Percentiles rank a stretch among this genome's conserved stretches.
These are phyloP conservation scores for Vickermania spadyakhi DNA, from an alignment of 208 protist species.

Conservation along the genomic window DNA sequence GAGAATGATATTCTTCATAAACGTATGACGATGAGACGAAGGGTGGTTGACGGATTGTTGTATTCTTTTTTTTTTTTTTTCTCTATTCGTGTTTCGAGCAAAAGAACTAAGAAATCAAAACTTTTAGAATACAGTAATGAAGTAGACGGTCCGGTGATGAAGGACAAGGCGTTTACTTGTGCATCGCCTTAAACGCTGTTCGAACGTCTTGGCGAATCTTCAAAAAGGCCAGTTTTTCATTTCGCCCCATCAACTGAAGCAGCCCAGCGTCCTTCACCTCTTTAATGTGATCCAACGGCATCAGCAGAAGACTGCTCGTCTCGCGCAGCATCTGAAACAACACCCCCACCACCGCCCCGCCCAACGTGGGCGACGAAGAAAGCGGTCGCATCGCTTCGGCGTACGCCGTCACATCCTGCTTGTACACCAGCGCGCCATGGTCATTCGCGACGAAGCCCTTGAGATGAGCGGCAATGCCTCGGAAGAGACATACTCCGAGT, in stretches of 20 bases:
- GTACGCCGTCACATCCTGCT: conserved; percentile 85
- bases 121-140: too few species aligned
- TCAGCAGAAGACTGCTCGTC: conserved; percentile 70
- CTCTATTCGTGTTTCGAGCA: not conserved
- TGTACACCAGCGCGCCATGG: conserved; percentile 73
- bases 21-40: too few species aligned
- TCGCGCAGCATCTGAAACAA: conserved; percentile 79
- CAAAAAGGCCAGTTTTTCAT: conserved; percentile 73
- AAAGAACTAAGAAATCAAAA: not conserved
- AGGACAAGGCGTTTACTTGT: conserved; percentile 18
- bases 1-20: too few species aligned
- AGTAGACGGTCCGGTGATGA: not conserved
- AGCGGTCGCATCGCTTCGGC: conserved; percentile 74
- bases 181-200: conserved; percentile 44
- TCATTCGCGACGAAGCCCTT: conserved; percentile 63
- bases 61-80: not conserved
- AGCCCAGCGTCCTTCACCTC: conserved; percentile 69
- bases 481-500: conserved; percentile 78
- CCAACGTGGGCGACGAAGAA: conserved; percentile 55
- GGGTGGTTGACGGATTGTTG: too few species aligned
- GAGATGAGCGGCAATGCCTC: conserved; percentile 63
- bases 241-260: conserved; percentile 56
- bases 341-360: conserved; percentile 70
- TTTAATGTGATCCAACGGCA: conserved; percentile 79
- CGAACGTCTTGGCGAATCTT: conserved; percentile 71